Evolutionary conservation across 768 basidiomycete species (phyloP).

Genomic region (Rubroboletus pulcherrimus): DNA sequence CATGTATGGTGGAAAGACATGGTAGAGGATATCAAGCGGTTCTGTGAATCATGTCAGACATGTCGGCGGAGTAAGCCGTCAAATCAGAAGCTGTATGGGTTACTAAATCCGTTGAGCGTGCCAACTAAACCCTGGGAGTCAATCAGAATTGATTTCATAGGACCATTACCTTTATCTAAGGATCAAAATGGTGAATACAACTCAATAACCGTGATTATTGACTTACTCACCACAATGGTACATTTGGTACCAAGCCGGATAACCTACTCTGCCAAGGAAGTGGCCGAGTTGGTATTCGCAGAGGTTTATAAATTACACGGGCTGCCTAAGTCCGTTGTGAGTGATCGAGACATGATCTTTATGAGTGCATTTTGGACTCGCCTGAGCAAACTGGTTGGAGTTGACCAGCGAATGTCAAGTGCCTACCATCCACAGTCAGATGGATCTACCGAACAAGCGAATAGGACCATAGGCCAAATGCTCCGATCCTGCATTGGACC

Average conservation of each 20-base stretch:
- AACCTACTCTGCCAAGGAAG: background rate
- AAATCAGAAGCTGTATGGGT: too few species aligned
- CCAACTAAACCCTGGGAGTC: too few species aligned
- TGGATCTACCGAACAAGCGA: slow-evolving; percentile 27
- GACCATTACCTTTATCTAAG: background rate
- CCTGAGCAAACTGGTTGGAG: background rate
- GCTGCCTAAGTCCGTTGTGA: background rate
- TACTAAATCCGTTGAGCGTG: too few species aligned
- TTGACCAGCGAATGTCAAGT: slow-evolving; percentile 19
- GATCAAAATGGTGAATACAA: background rate
- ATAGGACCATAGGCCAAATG: slow-evolving; percentile 13
- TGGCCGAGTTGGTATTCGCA: background rate
- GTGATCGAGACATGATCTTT: background rate
- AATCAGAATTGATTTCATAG: background rate
- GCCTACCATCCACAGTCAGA: slow-evolving; percentile 33
- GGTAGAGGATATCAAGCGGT: too few species aligned
- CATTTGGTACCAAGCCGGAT: background rate
- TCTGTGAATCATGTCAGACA: too few species aligned
- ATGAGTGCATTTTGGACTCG: background rate
- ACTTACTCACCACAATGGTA: background rate
- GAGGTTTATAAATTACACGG: background rate
- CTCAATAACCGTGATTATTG: background rate
- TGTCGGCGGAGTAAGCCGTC: too few species aligned
- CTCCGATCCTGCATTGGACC: background rate
- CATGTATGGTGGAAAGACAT: too few species aligned